A percentile compares a stretch with the other conserved stretches of the same genome.
phyloP scores from a whole-genome alignment of 768 basidiomycete species.

The Phanerodontia chrysosporium region DNA sequence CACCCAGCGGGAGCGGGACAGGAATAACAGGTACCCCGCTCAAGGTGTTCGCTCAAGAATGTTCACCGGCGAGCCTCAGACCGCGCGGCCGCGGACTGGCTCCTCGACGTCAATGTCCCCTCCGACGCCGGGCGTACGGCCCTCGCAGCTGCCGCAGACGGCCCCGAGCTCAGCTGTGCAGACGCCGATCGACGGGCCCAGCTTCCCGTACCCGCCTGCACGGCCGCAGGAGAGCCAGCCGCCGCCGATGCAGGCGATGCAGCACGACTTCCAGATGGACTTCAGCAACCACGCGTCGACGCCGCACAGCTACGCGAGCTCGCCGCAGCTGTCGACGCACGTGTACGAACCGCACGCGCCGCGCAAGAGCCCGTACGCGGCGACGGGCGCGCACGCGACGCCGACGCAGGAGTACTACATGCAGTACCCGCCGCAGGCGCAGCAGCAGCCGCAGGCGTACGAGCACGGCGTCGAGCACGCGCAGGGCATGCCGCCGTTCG shows the following conservation, averaged over 20 bases:
- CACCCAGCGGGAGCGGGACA: constrained; percentile 32
- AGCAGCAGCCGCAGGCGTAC: constrained; percentile 7
- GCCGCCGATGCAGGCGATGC: constrained; percentile 7
- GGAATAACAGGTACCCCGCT: constrained; percentile 30
- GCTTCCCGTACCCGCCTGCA: constrained; percentile 11
- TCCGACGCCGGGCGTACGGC: background rate
- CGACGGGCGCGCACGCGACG: background rate
- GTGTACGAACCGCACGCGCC: constrained; percentile 9
- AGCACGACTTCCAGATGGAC: constrained; percentile 12
- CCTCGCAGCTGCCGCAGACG: background rate
- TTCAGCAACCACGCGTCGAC: constrained; percentile 6
- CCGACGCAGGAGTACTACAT: constrained; percentile 17
- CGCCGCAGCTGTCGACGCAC: constrained; percentile 15
- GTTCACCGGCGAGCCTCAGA: constrained; percentile 24
- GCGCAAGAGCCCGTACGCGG: constrained; percentile 10
- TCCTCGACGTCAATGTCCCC: constrained; percentile 4
- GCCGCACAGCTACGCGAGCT: constrained; percentile 14
- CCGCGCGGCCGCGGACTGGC: constrained; percentile 7
- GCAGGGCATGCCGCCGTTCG: constrained; percentile 1
- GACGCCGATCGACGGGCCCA: constrained; percentile 2
- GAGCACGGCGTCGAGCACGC: constrained; percentile 10
- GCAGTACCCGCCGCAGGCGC: constrained; percentile 7
- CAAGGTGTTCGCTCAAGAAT: constrained; percentile 45
- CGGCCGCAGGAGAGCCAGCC: constrained; percentile 5
- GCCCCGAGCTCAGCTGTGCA: background rate